phyloP scores from a whole-genome alignment of 805 yeast species.

The Scheffersomyces ergatensis region DNA sequence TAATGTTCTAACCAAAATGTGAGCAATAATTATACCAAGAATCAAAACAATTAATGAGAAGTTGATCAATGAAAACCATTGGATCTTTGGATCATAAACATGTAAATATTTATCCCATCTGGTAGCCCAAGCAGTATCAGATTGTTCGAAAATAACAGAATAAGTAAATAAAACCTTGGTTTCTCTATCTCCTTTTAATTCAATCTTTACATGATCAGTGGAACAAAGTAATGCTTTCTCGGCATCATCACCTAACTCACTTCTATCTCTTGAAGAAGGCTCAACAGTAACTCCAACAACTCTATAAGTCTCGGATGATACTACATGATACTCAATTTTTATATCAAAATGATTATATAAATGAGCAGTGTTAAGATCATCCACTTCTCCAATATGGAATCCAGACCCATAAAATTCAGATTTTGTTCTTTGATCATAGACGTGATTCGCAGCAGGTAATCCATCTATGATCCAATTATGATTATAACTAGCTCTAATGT shows the following conservation, averaged over 20 bases:
- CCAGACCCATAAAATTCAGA: constrained; percentile 74
- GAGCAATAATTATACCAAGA: constrained; percentile 74
- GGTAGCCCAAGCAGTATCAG: constrained; percentile 90
- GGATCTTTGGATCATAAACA: constrained; percentile 87
- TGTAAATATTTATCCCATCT: constrained; percentile 97
- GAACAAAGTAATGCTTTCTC: constrained; percentile 27
- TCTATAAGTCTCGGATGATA: constrained; percentile 65
- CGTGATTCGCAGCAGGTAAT: constrained; percentile 78
- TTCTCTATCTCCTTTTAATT: constrained; percentile 47
- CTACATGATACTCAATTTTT: constrained; percentile 75
- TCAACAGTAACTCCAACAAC: constrained; percentile 87
- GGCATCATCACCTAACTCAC: constrained; percentile 17
- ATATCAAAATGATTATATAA: constrained; percentile 82
- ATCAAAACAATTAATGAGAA: constrained; percentile 79
- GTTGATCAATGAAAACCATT: constrained; percentile 91
- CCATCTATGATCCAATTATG: constrained; percentile 96
- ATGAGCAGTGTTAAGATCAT: constrained; percentile 53
- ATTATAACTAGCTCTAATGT: constrained; percentile 77
- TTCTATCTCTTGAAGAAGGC: constrained; percentile 57
- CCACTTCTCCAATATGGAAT: constrained; percentile 73
- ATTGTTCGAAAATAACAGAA: constrained; percentile 68
- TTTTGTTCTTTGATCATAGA: constrained; percentile 56
- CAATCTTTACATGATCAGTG: constrained; percentile 38
- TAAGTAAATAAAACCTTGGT: constrained; percentile 77
- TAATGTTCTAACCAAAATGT: constrained; percentile 74